phyloP scores from a whole-genome alignment of 257 asterid species.

The Solanum neorickii region DNA sequence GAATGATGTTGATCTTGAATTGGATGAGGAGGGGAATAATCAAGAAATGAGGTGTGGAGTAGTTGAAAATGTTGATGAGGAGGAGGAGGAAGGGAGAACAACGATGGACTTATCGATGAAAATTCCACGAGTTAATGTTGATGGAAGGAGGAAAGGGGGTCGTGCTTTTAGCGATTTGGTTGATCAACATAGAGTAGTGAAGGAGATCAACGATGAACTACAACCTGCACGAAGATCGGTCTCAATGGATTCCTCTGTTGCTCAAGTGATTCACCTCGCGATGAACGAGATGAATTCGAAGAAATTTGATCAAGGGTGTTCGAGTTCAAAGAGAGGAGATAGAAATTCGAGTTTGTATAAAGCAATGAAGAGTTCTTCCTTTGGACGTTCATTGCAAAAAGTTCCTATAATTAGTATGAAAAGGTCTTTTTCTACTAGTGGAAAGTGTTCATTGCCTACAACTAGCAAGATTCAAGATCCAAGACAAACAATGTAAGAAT shows the following conservation, averaged over 20 bases:
- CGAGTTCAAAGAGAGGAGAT: conserved; percentile 4
- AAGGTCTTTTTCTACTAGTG: conserved; percentile 46
- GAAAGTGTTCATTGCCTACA: conserved; percentile 16
- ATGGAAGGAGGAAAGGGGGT: neutral
- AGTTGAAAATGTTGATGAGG: neutral
- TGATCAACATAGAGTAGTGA: conserved; percentile 14
- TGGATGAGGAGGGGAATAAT: neutral
- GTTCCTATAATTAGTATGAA: conserved; percentile 35
- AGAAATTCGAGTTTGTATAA: conserved; percentile 17
- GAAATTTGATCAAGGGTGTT: conserved; percentile 22
- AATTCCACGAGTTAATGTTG: neutral
- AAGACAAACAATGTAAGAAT: neutral
- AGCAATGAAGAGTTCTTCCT: conserved; percentile 35
- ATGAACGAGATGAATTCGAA: neutral
- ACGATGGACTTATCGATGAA: neutral
- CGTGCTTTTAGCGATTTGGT: conserved; percentile 39
- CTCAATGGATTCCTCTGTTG: conserved; percentile 41
- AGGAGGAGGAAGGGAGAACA: neutral
- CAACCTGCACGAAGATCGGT: conserved; percentile 36
- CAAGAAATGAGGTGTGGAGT: neutral
- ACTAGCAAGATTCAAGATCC: conserved; percentile 5
- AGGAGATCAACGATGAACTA: conserved; percentile 15
- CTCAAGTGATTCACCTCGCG: conserved; percentile 6
- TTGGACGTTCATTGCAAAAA: conserved; percentile 30
- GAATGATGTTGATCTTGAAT: neutral